Base-by-base conservation (phyloP, 1,284 basidiomycete species). In the Papiliotrema flavescens region DNA sequence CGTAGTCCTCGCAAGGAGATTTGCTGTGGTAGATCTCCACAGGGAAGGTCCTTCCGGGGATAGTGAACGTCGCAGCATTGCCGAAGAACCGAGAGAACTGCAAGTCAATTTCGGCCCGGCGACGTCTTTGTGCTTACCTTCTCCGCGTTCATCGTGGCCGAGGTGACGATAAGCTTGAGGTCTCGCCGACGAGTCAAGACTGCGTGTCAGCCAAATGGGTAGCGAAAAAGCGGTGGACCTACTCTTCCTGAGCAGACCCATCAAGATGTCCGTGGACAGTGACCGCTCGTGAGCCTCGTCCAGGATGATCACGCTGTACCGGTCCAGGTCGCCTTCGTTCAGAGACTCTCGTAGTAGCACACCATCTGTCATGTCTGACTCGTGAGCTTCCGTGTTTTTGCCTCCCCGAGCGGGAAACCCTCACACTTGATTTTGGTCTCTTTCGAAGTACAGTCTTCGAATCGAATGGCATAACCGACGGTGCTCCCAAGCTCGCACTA, bases 131-230 rank as follows among this genome's bases (percentile, higher is more conserved):
- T 5, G 48, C 72, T 49, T 53, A 88, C 90, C 84, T 97, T 97
- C 54, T 96, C 92, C 0, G 95, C 89, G 69, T 98, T 98, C 95
- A 98, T 98, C 1, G 95, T 98, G 3, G 95, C 95, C 2, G 95
- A 98, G 1, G 95, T 98, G 34, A 98, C 94, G 62, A 98, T 95
- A 41, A 98, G 83, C 76, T 94, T 97, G 45, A 98, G 78, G 73
- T 98, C 95, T 57, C 93, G 81, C 59, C 95, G 80, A 7, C 95
- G 83, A 1, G 91, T 91, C 39, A 98, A 79, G 64, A 98, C 93
- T 95, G 61, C 1, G 5, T 32, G 11, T 32, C 28, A 32, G 28
- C 28, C 11, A 32, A 6, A 6, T 11, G 28, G 28, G 6, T 32
- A 32, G 28, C 28, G 28, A 5, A 32, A 5, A 32, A 32, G 6